phyloP scores from a whole-genome alignment of 2,329 filamentous ascomycete genomes.

The Aspergillus puulaauensis region DNA sequence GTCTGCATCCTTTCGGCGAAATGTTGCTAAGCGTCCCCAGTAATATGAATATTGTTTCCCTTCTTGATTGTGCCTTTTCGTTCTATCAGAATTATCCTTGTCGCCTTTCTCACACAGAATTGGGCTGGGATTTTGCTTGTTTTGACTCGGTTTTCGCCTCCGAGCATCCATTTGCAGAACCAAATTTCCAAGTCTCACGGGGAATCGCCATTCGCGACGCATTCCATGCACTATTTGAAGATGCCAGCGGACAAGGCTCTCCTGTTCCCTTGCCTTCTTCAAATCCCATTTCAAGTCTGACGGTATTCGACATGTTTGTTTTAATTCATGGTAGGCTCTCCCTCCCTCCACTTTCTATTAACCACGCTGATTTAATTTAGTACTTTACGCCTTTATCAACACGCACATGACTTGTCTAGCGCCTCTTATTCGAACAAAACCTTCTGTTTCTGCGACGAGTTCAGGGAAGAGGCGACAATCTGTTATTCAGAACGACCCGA shows the following conservation, averaged over 20 bases:
- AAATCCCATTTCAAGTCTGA: slow-evolving; percentile 25
- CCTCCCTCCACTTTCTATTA: background rate
- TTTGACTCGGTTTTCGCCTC: slow-evolving; percentile 41
- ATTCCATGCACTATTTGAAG: slow-evolving; percentile 41
- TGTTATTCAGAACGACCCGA: slow-evolving; percentile 29
- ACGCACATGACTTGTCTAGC: slow-evolving; percentile 40
- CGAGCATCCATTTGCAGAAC: slow-evolving; percentile 43
- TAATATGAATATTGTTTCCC: slow-evolving; percentile 40
- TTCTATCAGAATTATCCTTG: slow-evolving; percentile 49
- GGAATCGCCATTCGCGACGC: slow-evolving; percentile 38
- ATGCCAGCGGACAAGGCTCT: slow-evolving; percentile 16
- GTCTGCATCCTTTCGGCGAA: background rate
- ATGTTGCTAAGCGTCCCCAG: slow-evolving; percentile 23
- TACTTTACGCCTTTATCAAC: slow-evolving; percentile 43
- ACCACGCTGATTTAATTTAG: slow-evolving; percentile 20
- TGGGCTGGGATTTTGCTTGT: slow-evolving; percentile 46
- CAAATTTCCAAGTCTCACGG: slow-evolving; percentile 38
- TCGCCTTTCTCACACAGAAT: slow-evolving; percentile 40
- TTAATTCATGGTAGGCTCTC: slow-evolving; percentile 40
- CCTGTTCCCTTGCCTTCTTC: background rate
- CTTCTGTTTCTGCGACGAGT: background rate
- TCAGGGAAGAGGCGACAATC: slow-evolving; percentile 1
- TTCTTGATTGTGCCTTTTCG: slow-evolving; percentile 46
- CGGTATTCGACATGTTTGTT: slow-evolving; percentile 42
- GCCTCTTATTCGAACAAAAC: slow-evolving; percentile 21